phyloP scores from a whole-genome alignment of 2,329 filamentous ascomycete species.

The Cadophora sp. region DNA sequence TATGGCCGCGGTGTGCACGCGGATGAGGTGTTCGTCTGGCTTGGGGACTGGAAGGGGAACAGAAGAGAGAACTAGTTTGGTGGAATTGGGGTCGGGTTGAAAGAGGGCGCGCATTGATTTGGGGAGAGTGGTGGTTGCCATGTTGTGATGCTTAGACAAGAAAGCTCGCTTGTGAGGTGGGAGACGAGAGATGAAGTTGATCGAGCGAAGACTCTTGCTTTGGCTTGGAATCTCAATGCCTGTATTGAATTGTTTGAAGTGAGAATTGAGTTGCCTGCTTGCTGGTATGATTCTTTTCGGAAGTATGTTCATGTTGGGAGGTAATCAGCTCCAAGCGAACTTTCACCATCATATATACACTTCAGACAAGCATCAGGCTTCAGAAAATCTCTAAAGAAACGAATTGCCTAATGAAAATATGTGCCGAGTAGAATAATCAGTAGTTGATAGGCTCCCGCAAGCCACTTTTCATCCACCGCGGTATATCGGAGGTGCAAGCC shows the following conservation, averaged over 20 bases:
- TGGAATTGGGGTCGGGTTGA: constrained; percentile 14
- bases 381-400: not conserved
- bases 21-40: constrained; percentile 48
- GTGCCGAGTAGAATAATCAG: not conserved
- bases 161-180: not conserved
- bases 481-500: not conserved
- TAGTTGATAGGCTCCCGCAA: not conserved
- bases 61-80: constrained; percentile 7
- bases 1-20: constrained; percentile 46
- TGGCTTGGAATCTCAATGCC: not conserved
- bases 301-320: not conserved
- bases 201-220: not conserved
- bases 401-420: not conserved
- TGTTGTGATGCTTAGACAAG: constrained; percentile 1
- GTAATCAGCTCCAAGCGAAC: not conserved
- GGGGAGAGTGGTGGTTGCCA: constrained; percentile 8
- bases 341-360: constrained; percentile 11
- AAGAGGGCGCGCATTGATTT: constrained; percentile 18
- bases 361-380: not conserved
- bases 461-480: not conserved
- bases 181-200: not conserved
- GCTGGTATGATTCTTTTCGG: not conserved
- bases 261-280: not conserved
- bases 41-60: constrained; percentile 7
- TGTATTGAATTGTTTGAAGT: not conserved